Conservation (phyloP, 495 filamentous ascomycete species). For the Trichoderma virens region DNA sequence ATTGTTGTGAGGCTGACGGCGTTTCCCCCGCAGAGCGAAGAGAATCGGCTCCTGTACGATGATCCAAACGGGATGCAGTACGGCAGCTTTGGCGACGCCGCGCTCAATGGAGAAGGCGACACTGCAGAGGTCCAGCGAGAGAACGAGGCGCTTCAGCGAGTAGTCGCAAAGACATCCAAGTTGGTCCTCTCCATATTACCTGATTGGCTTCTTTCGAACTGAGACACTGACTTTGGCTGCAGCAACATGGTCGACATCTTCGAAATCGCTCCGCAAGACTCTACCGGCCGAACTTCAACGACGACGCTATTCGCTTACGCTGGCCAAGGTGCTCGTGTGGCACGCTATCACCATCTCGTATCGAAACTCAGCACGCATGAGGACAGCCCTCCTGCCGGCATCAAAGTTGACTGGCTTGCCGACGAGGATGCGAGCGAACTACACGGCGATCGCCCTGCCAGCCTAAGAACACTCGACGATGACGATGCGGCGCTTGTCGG, state of each 20-base stretch:
- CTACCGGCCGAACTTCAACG: constrained; percentile 18
- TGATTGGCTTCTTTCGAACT: constrained; percentile 8
- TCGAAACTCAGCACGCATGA: constrained; percentile 40
- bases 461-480: constrained; percentile 22
- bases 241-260: constrained; percentile 54
- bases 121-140: constrained; percentile 50
- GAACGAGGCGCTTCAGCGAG: constrained; percentile 48
- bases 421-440: constrained; percentile 40
- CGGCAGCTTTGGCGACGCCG: constrained; percentile 45
- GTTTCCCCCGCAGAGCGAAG: constrained; percentile 34
- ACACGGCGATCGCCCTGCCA: constrained; percentile 32
- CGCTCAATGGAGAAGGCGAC: constrained; percentile 43
- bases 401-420: constrained; percentile 38
- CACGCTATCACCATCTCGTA: constrained; percentile 45
- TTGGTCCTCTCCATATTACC: constrained; percentile 24
- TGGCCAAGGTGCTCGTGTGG: constrained; percentile 37
- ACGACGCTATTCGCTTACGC: constrained; percentile 26
- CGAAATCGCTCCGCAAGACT: constrained; percentile 45
- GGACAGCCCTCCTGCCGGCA: constrained; percentile 16
- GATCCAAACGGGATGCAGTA: constrained; percentile 46
- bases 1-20: neutral
- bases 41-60: constrained; percentile 45
- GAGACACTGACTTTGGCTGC: constrained; percentile 12
- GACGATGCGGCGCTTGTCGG: constrained; percentile 38
- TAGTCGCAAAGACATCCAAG: constrained; percentile 50